Percentiles rank a stretch among this genome's conserved stretches.
Conservation (phyloP, 1,284 basidiomycete genomes). For the Naganishia sp. region DNA sequence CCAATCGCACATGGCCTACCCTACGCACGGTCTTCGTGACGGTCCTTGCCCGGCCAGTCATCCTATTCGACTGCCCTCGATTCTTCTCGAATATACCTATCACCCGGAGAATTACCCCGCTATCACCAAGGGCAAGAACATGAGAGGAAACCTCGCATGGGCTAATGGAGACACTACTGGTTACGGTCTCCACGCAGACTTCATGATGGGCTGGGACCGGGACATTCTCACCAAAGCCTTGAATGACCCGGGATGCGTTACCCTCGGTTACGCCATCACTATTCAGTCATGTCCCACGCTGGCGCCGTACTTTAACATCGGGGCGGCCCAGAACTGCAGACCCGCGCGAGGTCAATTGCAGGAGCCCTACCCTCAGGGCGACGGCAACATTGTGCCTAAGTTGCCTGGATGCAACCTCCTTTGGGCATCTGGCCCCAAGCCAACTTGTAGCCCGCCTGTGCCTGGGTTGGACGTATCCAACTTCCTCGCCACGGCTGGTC, state of each 20-base stretch:
- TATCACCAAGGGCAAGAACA: slow-evolving; percentile 2
- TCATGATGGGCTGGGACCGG: slow-evolving; percentile 43
- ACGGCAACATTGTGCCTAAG: slow-evolving; percentile 36
- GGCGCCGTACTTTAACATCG: slow-evolving; percentile 34
- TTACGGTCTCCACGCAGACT: slow-evolving; percentile 45
- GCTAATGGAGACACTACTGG: slow-evolving; percentile 50
- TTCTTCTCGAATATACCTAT: slow-evolving; percentile 46
- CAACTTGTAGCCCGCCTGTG: slow-evolving; percentile 30
- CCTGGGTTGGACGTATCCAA: slow-evolving; percentile 35
- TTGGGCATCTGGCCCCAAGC: slow-evolving; percentile 38
- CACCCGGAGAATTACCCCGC: slow-evolving; percentile 29
- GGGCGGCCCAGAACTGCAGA: slow-evolving; percentile 36
- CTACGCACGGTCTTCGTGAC: slow-evolving; percentile 19
- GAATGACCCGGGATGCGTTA: slow-evolving; percentile 39
- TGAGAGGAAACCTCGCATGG: slow-evolving; percentile 45
- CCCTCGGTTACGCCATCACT: slow-evolving; percentile 24
- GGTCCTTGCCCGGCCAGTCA: slow-evolving; percentile 37
- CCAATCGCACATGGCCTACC: slow-evolving; percentile 42
- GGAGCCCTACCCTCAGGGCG: slow-evolving; percentile 38
- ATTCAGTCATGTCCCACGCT: slow-evolving; percentile 40
- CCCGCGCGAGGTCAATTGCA: slow-evolving; percentile 38
- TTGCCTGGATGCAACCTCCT: slow-evolving; percentile 47
- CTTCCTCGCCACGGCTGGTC: slow-evolving; percentile 38
- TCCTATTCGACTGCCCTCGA: slow-evolving; percentile 43
- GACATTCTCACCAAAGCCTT: slow-evolving; percentile 41